Conservation (phyloP, 352 stramenopile genomes). For the Pythium rishiriense region DNA sequence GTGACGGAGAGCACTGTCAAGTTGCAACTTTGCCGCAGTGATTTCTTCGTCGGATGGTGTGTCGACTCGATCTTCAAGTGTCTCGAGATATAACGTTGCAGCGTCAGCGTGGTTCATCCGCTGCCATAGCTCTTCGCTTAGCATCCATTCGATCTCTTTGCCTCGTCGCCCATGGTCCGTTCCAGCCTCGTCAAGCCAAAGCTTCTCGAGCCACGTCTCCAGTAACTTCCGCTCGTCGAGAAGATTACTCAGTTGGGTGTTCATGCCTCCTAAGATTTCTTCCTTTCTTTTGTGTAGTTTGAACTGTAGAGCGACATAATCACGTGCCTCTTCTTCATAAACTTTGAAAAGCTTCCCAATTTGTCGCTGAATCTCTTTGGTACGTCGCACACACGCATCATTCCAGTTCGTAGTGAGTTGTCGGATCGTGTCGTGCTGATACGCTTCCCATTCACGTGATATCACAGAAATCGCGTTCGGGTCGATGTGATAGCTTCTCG, state of each 20-base stretch:
- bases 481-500: conserved; percentile 33
- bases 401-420: conserved; percentile 22
- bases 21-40: background rate
- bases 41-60: conserved; percentile 7
- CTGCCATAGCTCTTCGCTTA: conserved; percentile 19
- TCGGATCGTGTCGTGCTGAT: background rate
- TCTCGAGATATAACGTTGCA: background rate
- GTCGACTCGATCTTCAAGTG: conserved; percentile 11
- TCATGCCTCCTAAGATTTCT: conserved; percentile 2
- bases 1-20: conserved; percentile 2
- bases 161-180: background rate
- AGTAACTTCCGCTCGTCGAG: conserved; percentile 19
- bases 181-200: background rate
- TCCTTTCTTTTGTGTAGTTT: conserved; percentile 22
- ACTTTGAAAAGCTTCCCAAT: conserved; percentile 33
- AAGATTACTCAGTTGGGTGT: conserved; percentile 9
- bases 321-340: conserved; percentile 36
- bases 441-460: conserved; percentile 19
- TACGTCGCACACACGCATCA: conserved; percentile 21
- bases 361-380: conserved; percentile 29
- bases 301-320: conserved; percentile 26
- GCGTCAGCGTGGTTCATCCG: conserved; percentile 5
- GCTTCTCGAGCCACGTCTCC: conserved; percentile 16
- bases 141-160: conserved; percentile 15
- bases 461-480: conserved; percentile 20